Evolutionary conservation across 2,329 filamentous ascomycete species (phyloP).

Genomic region (Epichloe hybrida): DNA sequence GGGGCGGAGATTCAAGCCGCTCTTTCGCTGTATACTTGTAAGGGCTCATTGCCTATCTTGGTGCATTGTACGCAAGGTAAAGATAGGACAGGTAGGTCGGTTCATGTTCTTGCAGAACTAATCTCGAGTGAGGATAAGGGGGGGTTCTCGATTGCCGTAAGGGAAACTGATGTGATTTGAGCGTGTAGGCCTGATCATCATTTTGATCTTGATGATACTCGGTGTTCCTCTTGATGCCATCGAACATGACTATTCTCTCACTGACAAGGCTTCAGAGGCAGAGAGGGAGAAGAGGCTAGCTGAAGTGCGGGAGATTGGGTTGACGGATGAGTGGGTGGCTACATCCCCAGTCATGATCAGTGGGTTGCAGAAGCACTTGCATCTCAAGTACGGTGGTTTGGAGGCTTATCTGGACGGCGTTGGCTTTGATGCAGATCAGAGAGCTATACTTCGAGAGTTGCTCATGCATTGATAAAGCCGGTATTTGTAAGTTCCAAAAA

Average conservation of each 20-base stretch:
- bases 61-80: constrained; percentile 86
- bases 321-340: constrained; percentile 59
- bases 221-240: constrained; percentile 45
- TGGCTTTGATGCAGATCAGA: constrained; percentile 37
- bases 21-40: constrained; percentile 16
- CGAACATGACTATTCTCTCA: constrained; percentile 57
- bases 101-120: too few relatives aligned
- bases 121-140: too few relatives aligned
- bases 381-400: constrained; percentile 50
- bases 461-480: constrained; percentile 25
- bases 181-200: constrained; percentile 48
- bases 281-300: constrained; percentile 50
- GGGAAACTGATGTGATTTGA: too few relatives aligned
- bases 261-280: constrained; percentile 41
- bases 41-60: constrained; percentile 45
- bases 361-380: constrained; percentile 43
- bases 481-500: neutral
- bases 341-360: constrained; percentile 53
- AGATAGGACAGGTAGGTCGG: constrained; percentile 41
- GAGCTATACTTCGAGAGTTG: constrained; percentile 26
- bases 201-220: constrained; percentile 54
- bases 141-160: too few relatives aligned
- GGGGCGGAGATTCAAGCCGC: constrained; percentile 41
- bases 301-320: constrained; percentile 57
- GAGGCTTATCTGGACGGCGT: constrained; percentile 49